Evolutionary conservation across 2,329 filamentous ascomycete species (phyloP).

Genomic region (Alternaria atra): DNA sequence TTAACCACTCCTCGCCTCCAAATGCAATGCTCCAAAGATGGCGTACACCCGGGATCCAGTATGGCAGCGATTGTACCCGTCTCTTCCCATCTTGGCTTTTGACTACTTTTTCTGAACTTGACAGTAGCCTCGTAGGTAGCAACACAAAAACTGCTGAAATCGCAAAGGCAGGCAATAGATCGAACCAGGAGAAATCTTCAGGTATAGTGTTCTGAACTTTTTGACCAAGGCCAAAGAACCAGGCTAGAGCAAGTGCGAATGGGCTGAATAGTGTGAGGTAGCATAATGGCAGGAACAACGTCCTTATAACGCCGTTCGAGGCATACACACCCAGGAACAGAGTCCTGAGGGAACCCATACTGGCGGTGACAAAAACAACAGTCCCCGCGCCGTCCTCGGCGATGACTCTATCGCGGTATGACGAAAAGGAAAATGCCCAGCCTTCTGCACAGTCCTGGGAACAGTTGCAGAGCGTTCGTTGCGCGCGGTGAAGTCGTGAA

Average conservation of each 20-base stretch:
- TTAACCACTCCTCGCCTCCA: constrained; percentile 56
- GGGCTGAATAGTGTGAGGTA: constrained; percentile 43
- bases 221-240: constrained; percentile 35
- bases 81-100: constrained; percentile 43
- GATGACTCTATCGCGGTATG: constrained; percentile 11
- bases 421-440: constrained; percentile 14
- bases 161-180: constrained; percentile 43
- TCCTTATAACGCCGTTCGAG: constrained; percentile 45
- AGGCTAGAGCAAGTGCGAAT: constrained; percentile 34
- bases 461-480: constrained; percentile 7
- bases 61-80: constrained; percentile 61
- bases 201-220: constrained; percentile 29
- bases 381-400: constrained; percentile 7
- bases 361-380: constrained; percentile 16
- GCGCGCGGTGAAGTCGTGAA: constrained; percentile 7
- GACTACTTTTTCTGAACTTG: constrained; percentile 23
- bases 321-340: constrained; percentile 47
- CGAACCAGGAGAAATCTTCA: constrained; percentile 36
- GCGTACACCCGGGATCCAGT: constrained; percentile 68
- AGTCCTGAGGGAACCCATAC: constrained; percentile 44
- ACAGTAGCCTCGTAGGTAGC: constrained; percentile 44
- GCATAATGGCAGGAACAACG: constrained; percentile 46
- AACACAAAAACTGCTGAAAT: constrained; percentile 37
- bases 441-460: not conserved
- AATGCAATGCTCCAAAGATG: constrained; percentile 62